phyloP scores from a whole-genome alignment of 2,329 filamentous ascomycete species.

The Apiospora saccharicola region DNA sequence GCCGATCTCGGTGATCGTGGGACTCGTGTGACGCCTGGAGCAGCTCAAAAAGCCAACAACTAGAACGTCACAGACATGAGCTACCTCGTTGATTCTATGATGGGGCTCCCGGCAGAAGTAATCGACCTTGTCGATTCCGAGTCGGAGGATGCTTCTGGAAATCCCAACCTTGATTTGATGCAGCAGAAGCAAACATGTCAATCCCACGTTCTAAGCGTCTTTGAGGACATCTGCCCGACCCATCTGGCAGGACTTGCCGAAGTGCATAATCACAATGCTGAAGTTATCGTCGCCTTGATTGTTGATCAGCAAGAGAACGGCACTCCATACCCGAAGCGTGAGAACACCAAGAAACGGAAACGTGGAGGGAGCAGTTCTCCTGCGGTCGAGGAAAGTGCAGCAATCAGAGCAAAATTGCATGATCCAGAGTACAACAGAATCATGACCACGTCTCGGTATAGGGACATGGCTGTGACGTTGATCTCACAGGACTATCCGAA shows the following conservation, averaged over 20 bases:
- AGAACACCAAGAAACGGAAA: slow-evolving; percentile 51
- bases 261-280: slow-evolving; percentile 39
- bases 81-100: background rate
- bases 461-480: slow-evolving; percentile 35
- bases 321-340: slow-evolving; percentile 45
- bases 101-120: background rate
- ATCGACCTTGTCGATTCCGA: background rate
- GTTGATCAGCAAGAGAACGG: slow-evolving; percentile 50
- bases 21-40: background rate
- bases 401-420: slow-evolving; percentile 33
- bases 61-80: background rate
- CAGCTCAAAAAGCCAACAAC: background rate
- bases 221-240: slow-evolving; percentile 54
- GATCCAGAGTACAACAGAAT: slow-evolving; percentile 25
- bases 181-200: slow-evolving; percentile 37
- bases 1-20: background rate
- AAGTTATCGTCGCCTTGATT: slow-evolving; percentile 46
- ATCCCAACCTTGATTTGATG: background rate
- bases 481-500: slow-evolving; percentile 47
- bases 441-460: slow-evolving; percentile 29
- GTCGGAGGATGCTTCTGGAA: background rate
- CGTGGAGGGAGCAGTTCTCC: slow-evolving; percentile 36
- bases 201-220: slow-evolving; percentile 43
- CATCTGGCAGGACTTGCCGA: slow-evolving; percentile 44
- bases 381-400: slow-evolving; percentile 27